These are phyloP conservation scores for Nepenthes mirabilis DNA, from an alignment of 148 eudicot species.

Conservation along the genomic window DNA sequence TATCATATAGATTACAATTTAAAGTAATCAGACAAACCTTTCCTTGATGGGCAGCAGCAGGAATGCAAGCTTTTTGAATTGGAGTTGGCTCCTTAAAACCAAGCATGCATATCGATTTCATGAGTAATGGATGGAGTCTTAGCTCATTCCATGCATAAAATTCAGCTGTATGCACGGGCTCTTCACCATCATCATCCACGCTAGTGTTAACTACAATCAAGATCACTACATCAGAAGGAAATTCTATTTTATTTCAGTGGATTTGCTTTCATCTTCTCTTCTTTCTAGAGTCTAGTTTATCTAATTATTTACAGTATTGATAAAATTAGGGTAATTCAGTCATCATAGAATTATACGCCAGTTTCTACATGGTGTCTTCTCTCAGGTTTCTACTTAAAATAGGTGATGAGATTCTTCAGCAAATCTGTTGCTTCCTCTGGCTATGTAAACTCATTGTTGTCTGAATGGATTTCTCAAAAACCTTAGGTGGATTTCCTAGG, in stretches of 20 bases:
- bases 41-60: conserved; percentile 98
- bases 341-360: too few species aligned
- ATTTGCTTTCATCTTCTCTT: not conserved
- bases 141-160: conserved; percentile 81
- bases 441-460: too few species aligned
- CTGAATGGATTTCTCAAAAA: too few species aligned
- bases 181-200: conserved; percentile 26
- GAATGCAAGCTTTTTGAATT: conserved; percentile 88
- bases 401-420: too few species aligned
- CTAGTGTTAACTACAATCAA: conserved; percentile 16
- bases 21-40: conserved; percentile 40
- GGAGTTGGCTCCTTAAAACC: conserved; percentile 90
- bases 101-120: conserved; percentile 71
- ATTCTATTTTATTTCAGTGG: not conserved
- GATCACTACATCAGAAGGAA: not conserved
- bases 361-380: too few species aligned
- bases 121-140: conserved; percentile 77
- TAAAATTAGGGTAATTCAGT: too few species aligned
- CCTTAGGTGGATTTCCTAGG: too few species aligned
- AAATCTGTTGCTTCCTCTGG: too few species aligned
- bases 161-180: conserved; percentile 48
- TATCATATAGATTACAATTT: not conserved
- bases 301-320: too few species aligned
- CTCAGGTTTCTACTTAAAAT: too few species aligned
- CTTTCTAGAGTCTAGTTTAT: not conserved